These are phyloP conservation scores for Haematococcus lacustris DNA, from an alignment of 139 green algal genomes.

Conservation along the genomic window DNA sequence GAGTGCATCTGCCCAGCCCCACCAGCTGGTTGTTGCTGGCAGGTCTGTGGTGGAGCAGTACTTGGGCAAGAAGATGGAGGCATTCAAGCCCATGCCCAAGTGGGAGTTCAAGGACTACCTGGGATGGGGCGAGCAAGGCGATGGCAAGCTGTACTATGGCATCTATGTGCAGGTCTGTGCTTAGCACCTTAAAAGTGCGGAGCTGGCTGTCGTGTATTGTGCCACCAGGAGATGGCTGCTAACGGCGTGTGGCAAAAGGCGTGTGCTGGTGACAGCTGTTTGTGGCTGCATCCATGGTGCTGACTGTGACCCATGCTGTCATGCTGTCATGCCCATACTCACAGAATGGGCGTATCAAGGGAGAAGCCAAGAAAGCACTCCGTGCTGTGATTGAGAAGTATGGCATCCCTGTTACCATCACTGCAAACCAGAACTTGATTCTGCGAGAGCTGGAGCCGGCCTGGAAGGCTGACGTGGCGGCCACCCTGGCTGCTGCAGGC, in stretches of 20 bases:
- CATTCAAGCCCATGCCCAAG: constrained; percentile 78
- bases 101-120: constrained; percentile 96
- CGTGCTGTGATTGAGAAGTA: constrained; percentile 72
- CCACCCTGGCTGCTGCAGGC: constrained; percentile 45
- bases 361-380: constrained; percentile 79
- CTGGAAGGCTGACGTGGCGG: constrained; percentile 77
- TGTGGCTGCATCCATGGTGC: neutral
- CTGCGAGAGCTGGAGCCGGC: constrained; percentile 81
- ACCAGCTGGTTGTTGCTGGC: no score
- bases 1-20: no score
- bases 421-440: constrained; percentile 83
- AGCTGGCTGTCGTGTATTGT: neutral
- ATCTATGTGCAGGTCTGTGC: constrained; percentile 75
- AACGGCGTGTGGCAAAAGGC: no score
- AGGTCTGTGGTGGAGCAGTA: constrained; percentile 91
- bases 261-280: neutral
- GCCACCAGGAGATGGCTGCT: no score
- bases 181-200: no score
- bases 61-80: constrained; percentile 91
- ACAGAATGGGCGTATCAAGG: constrained; percentile 72
- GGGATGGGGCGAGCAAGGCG: constrained; percentile 93
- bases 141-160: constrained; percentile 84
- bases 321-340: neutral
- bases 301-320: neutral
- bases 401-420: constrained; percentile 56